Base-by-base conservation (phyloP, 83 land plant species). In the Larix sibirica region DNA sequence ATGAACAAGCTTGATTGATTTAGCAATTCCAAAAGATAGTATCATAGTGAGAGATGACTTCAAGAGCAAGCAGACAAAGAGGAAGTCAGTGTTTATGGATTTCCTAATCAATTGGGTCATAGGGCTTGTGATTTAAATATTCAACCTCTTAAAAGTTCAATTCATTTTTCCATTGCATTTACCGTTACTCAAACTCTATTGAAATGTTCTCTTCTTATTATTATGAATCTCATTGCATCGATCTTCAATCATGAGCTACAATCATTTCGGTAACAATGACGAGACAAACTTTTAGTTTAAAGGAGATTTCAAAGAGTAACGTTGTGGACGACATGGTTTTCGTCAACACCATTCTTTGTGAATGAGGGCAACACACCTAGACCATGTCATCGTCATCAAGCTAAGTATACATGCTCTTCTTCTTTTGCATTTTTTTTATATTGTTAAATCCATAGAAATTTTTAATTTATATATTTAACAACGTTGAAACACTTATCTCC, bases 261-360 rank as follows among this genome's bases (percentile, higher is more conserved):
- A 89, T 67, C 91, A 89, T 36, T 75, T 89, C 14, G 85, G 85
- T 4, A 89, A 87, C 91, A 89, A 89, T 47, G 90, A 89, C 75
- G 85, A 85, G 26, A 87, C 85, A 89, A 65, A 89, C 90, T 2
- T 84, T 87, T 42, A 38, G 87, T 23, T 89, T 87, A 6, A 89
- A 89, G 83, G 91, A 89, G 38, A 87, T 87, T 68, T 89, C 90
- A 16, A 87, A 87, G 82, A 89, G 90, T 70, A 87, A 87, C 23
- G 90, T 87, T 61, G 90, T 89, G 54, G 90, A 89, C 69, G 87
- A 87, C 82, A 89, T 87, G 90, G 90, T 89, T 61, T 63, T 85
- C 54, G 87, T 83, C 87, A 89, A 89, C 76, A 76, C 79, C n/a
- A 89, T 89, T 60, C 38, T 84, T 26, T 89, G 84, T 59, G 79